phyloP scores from a whole-genome alignment of 169 alveolate genomes.

The Eimeria sp. region DNA sequence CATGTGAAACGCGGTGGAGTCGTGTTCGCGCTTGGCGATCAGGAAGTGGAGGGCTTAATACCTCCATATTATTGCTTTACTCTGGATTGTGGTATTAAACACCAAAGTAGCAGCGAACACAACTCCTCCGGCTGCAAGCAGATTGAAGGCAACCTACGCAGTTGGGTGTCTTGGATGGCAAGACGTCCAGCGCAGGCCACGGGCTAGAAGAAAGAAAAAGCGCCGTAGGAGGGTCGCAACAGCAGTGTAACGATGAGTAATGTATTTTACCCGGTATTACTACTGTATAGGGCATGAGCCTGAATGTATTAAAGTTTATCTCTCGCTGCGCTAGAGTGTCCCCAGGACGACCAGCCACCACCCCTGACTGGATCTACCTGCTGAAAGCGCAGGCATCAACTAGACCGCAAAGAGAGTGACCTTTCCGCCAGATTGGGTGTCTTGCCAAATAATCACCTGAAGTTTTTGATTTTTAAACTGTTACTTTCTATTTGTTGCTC shows the following conservation, averaged over 20 bases:
- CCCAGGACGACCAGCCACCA: slow-evolving; percentile 60
- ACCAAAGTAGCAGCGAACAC: background rate
- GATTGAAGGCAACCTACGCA: background rate
- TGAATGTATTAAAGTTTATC: background rate
- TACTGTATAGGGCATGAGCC: background rate
- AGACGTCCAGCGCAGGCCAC: background rate
- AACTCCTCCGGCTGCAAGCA: background rate
- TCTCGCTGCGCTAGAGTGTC: background rate
- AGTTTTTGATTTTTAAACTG: background rate
- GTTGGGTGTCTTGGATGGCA: background rate
- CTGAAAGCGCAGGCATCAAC: slow-evolving; percentile 29
- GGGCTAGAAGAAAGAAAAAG: background rate
- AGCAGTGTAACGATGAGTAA: background rate
- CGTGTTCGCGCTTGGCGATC: background rate
- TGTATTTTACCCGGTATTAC: background rate
- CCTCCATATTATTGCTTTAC: background rate
- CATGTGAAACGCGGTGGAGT: background rate
- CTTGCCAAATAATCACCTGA: background rate
- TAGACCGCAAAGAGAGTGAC: background rate
- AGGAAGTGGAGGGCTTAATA: background rate
- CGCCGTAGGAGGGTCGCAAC: background rate
- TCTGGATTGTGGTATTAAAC: background rate
- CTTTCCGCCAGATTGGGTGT: background rate
- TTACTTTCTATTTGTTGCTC: background rate
- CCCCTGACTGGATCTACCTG: slow-evolving; percentile 58